Evolutionary conservation across 2,329 filamentous ascomycete genomes (phyloP).

Genomic region (Aspergillus thermomutatus): DNA sequence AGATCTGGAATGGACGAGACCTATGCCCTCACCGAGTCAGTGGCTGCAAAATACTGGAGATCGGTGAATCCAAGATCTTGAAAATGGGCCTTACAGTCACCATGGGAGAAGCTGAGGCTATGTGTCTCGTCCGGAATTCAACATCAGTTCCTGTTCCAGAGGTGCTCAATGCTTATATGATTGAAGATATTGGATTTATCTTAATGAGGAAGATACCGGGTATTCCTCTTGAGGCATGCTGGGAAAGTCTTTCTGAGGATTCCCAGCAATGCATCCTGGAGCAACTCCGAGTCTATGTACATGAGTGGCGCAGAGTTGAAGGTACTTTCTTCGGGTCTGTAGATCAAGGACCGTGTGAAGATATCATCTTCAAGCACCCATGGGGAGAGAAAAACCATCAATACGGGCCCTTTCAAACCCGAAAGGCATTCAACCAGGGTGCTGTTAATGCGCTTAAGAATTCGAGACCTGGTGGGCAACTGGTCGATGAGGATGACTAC

Average conservation of each 20-base stretch:
- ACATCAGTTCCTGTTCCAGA: constrained; percentile 7
- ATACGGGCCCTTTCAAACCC: constrained; percentile 17
- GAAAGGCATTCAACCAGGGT: constrained; percentile 14
- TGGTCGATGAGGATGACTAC: constrained; percentile 8
- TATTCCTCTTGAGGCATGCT: constrained; percentile 4
- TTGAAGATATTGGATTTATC: constrained; percentile 14
- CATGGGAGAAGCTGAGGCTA: not conserved
- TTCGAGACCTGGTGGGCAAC: constrained; percentile 11
- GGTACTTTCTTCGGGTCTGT: constrained; percentile 12
- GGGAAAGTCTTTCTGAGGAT: constrained; percentile 5
- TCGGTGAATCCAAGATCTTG: not conserved
- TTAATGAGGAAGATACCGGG: constrained; percentile 15
- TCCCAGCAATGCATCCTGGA: constrained; percentile 2
- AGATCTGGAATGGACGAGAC: not conserved
- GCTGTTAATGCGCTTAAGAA: constrained; percentile 17
- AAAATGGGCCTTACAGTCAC: not conserved
- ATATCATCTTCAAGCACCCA: constrained; percentile 16
- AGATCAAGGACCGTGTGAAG: constrained; percentile 11
- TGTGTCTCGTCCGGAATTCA: not conserved
- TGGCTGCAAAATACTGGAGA: not conserved
- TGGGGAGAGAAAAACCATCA: constrained; percentile 9
- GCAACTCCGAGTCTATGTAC: constrained; percentile 7
- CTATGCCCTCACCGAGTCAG: not conserved
- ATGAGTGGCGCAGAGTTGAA: constrained; percentile 9
- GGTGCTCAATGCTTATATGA: constrained; percentile 13